A percentile compares a stretch with the other conserved stretches of the same genome.
Evolutionary conservation across 148 eudicot species (phyloP).

Genomic region (Camellia granthamiana): DNA sequence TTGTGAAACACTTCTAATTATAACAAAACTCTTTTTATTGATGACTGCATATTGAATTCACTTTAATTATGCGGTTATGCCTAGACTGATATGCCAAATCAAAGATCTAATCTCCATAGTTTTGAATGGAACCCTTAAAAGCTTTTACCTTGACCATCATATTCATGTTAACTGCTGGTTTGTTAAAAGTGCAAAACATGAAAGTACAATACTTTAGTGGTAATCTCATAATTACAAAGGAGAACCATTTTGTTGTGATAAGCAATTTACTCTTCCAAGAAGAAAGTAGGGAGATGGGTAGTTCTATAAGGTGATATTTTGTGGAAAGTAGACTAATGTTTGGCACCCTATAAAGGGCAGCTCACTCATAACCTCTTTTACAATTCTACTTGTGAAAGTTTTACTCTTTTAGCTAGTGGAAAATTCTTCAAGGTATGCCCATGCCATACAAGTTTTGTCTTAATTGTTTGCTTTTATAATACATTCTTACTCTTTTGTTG

Average conservation of each 20-base stretch:
- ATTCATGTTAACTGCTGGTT: neutral
- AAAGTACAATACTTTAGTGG: too few species aligned
- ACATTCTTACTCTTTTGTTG: neutral
- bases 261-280: neutral
- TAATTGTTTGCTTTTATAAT: neutral
- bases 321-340: neutral
- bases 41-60: neutral
- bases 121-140: neutral
- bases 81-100: neutral
- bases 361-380: too few species aligned
- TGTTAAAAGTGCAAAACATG: neutral
- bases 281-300: neutral
- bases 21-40: neutral
- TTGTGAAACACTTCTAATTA: neutral
- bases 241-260: neutral
- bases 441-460: neutral
- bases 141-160: neutral
- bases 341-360: neutral
- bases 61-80: neutral
- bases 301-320: neutral
- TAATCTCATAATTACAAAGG: neutral
- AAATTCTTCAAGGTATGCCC: neutral
- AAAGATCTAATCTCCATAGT: neutral
- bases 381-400: neutral
- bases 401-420: neutral